Evolutionary conservation across 2,329 filamentous ascomycete genomes (phyloP).

Genomic region (Lachnellula occidentalis): DNA sequence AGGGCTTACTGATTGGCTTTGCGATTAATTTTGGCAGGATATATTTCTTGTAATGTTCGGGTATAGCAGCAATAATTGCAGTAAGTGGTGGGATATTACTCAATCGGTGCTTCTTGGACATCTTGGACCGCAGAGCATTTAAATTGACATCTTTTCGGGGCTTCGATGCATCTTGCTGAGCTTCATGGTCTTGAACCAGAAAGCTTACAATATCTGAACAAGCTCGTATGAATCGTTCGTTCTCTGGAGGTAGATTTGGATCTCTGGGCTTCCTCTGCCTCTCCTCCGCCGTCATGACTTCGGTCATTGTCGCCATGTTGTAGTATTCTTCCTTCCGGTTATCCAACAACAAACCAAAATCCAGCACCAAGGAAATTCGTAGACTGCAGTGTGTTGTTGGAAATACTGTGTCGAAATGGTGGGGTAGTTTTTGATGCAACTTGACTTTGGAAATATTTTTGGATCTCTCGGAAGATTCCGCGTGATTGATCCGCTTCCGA

Average conservation of each 20-base stretch:
- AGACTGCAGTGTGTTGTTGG: background rate
- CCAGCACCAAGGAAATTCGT: background rate
- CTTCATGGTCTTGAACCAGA: constrained; percentile 90
- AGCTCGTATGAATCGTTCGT: constrained; percentile 87
- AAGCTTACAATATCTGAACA: constrained; percentile 94
- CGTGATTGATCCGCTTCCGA: background rate
- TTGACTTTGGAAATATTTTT: background rate
- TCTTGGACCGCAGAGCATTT: constrained; percentile 78
- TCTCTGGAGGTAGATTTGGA: constrained; percentile 77
- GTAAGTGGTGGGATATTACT: constrained; percentile 85
- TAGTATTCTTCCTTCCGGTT: background rate
- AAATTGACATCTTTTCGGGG: constrained; percentile 85
- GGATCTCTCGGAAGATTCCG: background rate
- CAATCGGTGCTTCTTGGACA: constrained; percentile 88
- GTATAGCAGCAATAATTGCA: constrained; percentile 94
- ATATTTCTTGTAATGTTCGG: constrained; percentile 99
- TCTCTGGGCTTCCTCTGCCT: constrained; percentile 57
- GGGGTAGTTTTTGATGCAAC: background rate
- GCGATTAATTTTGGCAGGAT: constrained; percentile 94
- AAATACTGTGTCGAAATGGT: background rate
- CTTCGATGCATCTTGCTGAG: constrained; percentile 65
- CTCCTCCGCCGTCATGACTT: constrained; percentile 48
- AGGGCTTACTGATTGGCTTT: constrained; percentile 76
- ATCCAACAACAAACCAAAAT: background rate
- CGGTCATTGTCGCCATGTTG: constrained; percentile 48